Percentiles rank a stretch among this genome's conserved stretches.
Evolutionary conservation across 208 protist genomes (phyloP).

Genomic region (Crithidia expoeki): DNA sequence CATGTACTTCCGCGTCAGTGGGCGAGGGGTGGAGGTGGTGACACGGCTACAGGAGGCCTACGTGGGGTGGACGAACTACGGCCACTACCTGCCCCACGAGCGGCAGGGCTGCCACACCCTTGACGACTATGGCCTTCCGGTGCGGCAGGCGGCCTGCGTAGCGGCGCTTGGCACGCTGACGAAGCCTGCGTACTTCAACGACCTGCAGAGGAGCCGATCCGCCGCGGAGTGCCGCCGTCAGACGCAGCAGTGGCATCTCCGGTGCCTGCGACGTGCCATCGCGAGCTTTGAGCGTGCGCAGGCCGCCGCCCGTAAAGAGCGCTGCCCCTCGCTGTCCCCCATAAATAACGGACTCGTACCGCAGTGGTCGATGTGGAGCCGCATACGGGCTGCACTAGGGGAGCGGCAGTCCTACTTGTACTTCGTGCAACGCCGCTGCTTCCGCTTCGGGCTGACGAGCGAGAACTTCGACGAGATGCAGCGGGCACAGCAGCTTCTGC

Average conservation of each 20-base stretch:
- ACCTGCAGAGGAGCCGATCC: slow-evolving; percentile 45
- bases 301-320: slow-evolving; percentile 12
- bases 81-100: slow-evolving; percentile 46
- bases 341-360: neutral
- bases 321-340: slow-evolving; percentile 6
- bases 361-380: slow-evolving; percentile 31
- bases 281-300: slow-evolving; percentile 37
- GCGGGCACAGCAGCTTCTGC: slow-evolving; percentile 46
- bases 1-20: slow-evolving; percentile 61
- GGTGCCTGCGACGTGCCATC: slow-evolving; percentile 45
- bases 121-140: slow-evolving; percentile 42
- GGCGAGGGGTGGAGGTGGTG: slow-evolving; percentile 61
- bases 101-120: slow-evolving; percentile 26
- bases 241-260: slow-evolving; percentile 46
- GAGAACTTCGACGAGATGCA: slow-evolving; percentile 42
- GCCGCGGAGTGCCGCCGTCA: slow-evolving; percentile 37
- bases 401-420: slow-evolving; percentile 42
- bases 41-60: slow-evolving; percentile 61
- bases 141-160: slow-evolving; percentile 31
- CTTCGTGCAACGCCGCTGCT: slow-evolving; percentile 60
- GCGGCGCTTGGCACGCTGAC: slow-evolving; percentile 40
- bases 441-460: slow-evolving; percentile 51
- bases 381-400: slow-evolving; percentile 34
- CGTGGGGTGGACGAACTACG: slow-evolving; percentile 58
- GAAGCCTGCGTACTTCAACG: slow-evolving; percentile 60